A percentile compares a stretch with the other conserved stretches of the same genome.
phyloP scores from a whole-genome alignment of 2,329 filamentous ascomycete species.

The Dichotomopilus funicola region DNA sequence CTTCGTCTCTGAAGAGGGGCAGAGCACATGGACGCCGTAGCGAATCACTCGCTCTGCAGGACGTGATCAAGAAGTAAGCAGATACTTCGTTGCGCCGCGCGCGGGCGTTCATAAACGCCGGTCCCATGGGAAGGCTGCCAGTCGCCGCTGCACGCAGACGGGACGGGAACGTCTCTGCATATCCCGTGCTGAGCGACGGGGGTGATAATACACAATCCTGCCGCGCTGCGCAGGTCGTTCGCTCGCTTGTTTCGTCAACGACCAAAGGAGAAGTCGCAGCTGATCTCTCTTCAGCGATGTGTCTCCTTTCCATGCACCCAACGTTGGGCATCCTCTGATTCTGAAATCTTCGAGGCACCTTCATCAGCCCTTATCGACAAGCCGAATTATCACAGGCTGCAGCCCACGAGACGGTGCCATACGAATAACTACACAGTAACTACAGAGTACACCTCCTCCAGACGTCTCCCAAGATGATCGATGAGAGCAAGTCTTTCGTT shows the following conservation, averaged over 20 bases:
- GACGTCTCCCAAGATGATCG: too few species aligned
- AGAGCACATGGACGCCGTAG: too few species aligned
- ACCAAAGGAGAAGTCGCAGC: not conserved
- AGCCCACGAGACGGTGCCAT: too few species aligned
- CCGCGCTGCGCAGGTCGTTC: not conserved
- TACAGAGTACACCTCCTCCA: too few species aligned
- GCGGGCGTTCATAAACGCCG: conserved; percentile 13
- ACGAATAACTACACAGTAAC: too few species aligned
- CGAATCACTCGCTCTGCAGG: not conserved
- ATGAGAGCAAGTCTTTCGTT: not conserved
- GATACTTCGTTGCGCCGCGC: conserved; percentile 13
- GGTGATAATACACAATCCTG: not conserved
- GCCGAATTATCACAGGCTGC: not conserved
- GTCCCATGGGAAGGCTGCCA: conserved; percentile 9
- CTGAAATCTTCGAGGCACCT: too few species aligned
- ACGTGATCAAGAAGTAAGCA: not conserved
- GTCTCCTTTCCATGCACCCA: too few species aligned
- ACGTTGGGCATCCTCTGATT: too few species aligned
- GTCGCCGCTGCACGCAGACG: conserved; percentile 7
- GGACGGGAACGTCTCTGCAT: conserved; percentile 2
- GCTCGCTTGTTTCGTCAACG: not conserved
- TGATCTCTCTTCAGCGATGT: too few species aligned
- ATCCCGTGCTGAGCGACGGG: not conserved
- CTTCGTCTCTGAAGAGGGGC: too few species aligned
- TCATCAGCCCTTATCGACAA: not conserved